A percentile compares a stretch with the other conserved stretches of the same genome.
phyloP scores from a whole-genome alignment of 805 yeast genomes.

The Starmerella etchellsii region DNA sequence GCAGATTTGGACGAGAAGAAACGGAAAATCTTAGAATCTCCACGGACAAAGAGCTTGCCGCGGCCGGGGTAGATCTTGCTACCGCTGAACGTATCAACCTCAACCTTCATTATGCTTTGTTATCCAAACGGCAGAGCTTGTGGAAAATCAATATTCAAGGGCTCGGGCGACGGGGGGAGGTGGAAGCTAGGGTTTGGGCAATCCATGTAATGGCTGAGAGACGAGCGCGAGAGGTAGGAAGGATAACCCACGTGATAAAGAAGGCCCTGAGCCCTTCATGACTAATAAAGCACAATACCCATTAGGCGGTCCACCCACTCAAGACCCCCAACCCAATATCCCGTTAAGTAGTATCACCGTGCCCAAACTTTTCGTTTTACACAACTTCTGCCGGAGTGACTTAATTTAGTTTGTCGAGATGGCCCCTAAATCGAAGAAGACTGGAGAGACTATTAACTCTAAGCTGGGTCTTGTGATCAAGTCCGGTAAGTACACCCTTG shows the following conservation, averaged over 20 bases:
- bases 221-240: no score
- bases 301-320: no score
- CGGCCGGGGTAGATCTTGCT: constrained; percentile 99
- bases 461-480: constrained; percentile 95
- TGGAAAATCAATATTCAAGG: constrained; percentile 7
- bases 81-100: constrained; percentile 99
- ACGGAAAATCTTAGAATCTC: constrained; percentile 99
- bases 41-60: constrained; percentile 97
- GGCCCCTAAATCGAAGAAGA: constrained; percentile 94
- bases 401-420: constrained; percentile 74
- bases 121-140: constrained; percentile 1
- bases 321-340: no score
- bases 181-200: background rate
- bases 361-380: constrained; percentile 1
- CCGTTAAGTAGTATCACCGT: no score
- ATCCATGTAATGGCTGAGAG: no score
- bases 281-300: no score
- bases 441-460: constrained; percentile 90
- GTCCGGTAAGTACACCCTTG: constrained; percentile 99
- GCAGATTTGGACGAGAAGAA: constrained; percentile 96
- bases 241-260: no score
- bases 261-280: no score
- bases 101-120: constrained; percentile 70
- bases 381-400: constrained; percentile 61
- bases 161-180: background rate